Evolutionary conservation across 2,329 filamentous ascomycete species (phyloP).

Genomic region (Epichloe sylvatica): DNA sequence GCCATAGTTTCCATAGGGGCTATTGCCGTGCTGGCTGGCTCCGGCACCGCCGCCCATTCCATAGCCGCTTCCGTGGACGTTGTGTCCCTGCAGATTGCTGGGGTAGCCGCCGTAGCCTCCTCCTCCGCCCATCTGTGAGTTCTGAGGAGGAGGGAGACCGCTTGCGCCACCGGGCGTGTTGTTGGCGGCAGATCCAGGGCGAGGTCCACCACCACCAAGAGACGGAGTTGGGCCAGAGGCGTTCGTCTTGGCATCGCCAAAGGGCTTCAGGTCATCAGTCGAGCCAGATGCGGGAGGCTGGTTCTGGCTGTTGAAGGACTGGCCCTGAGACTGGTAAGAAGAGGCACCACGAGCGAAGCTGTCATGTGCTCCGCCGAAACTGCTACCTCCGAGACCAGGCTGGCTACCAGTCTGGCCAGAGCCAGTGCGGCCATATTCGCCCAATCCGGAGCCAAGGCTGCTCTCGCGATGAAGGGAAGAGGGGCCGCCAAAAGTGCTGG

Average conservation of each 20-base stretch:
- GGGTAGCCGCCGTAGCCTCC: conserved; percentile 39
- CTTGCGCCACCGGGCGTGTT: conserved; percentile 33
- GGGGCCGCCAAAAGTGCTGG: conserved; percentile 37
- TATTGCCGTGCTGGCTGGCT: conserved; percentile 38
- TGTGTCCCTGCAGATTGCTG: conserved; percentile 38
- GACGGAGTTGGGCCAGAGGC: conserved; percentile 42
- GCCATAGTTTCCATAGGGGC: conserved; percentile 40
- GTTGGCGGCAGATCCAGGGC: conserved; percentile 45
- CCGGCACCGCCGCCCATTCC: conserved; percentile 37
- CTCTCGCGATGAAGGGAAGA: conserved; percentile 40
- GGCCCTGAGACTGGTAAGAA: conserved; percentile 41
- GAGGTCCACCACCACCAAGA: conserved; percentile 32
- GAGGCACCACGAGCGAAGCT: conserved; percentile 39
- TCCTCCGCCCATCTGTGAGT: conserved; percentile 36
- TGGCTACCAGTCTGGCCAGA: conserved; percentile 36
- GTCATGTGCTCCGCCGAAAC: conserved; percentile 41
- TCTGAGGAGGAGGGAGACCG: conserved; percentile 43
- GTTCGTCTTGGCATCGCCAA: conserved; percentile 38
- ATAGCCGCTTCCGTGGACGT: conserved; percentile 41
- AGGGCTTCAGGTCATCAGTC: conserved; percentile 44
- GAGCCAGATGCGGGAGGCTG: conserved; percentile 31
- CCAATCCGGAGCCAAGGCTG: conserved; percentile 35
- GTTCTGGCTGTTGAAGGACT: conserved; percentile 37
- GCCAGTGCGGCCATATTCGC: conserved; percentile 39
- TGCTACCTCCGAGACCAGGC: conserved; percentile 34